A percentile compares a stretch with the other conserved stretches of the same genome.
Conservation (phyloP, 495 filamentous ascomycete genomes). For the Staphylotrichum longicolle region DNA sequence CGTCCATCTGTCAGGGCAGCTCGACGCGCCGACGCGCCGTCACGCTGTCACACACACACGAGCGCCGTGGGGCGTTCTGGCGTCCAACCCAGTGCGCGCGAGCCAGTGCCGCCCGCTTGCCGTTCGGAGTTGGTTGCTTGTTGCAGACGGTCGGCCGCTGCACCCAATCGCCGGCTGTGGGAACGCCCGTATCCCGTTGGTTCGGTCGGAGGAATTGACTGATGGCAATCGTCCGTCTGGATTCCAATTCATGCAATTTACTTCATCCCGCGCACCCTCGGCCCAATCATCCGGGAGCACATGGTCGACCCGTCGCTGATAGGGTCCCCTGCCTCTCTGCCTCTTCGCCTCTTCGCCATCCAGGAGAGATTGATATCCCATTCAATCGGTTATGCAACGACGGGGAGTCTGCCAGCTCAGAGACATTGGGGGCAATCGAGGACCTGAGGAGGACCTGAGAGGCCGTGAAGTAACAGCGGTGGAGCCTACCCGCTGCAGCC, state of each 20-base stretch:
- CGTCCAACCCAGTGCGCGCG: slow-evolving; percentile 9
- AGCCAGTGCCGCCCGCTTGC: slow-evolving; percentile 16
- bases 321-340: slow-evolving; percentile 18
- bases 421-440: neutral
- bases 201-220: neutral
- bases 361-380: slow-evolving; percentile 9
- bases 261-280: slow-evolving; percentile 11
- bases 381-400: slow-evolving; percentile 12
- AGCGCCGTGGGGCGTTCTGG: slow-evolving; percentile 3
- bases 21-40: slow-evolving; percentile 24
- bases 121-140: slow-evolving; percentile 18
- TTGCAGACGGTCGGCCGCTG: slow-evolving; percentile 5
- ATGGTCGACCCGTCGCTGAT: slow-evolving; percentile 20
- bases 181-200: neutral
- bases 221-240: slow-evolving; percentile 2
- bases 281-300: slow-evolving; percentile 28
- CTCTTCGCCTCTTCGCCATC: neutral
- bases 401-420: slow-evolving; percentile 3
- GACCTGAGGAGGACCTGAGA: neutral
- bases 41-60: slow-evolving; percentile 7
- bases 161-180: slow-evolving; percentile 11
- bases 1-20: neutral
- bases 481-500: slow-evolving; percentile 8
- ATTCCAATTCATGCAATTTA: slow-evolving; percentile 14
- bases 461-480: neutral